Base-by-base conservation (phyloP, 2,329 filamentous ascomycete genomes). In the Sporothrix pseudoabietina region DNA sequence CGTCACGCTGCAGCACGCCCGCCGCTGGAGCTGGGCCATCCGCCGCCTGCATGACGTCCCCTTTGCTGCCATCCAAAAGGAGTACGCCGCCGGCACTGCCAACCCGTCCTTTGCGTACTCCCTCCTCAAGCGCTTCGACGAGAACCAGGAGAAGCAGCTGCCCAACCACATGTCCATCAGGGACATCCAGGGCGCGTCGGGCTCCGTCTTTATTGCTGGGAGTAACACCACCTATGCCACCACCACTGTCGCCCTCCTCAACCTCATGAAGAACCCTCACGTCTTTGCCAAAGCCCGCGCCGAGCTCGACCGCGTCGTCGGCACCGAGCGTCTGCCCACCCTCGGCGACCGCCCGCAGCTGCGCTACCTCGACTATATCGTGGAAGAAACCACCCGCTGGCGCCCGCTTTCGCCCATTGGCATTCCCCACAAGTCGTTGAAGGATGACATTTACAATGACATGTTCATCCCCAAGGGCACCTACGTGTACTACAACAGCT, bases 391-490 rank as follows among this genome's bases (percentile, higher is more conserved):
- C 10, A 79, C 82, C 47, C 81, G 85, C 30, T 85, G 82, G 81
- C 79, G 79, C 47, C 85, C 85, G 8, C 78, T 86, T 3, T 82
- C 81, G 14, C 84, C 85, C 0, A 78, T 87, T 2, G 86, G 84
- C 2, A 85, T 90, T 52, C 88, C 88, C 1, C 88, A 90, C 78
- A 83, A 80, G 63, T 82, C 86, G 12, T 81, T 85, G 0, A 78
- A 85, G 68, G 87, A 90, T 66, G 88, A 90, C 72, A 80, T 84
- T 9, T 90, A 89, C 77, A 81, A 86, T 30, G 87, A 84, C 49
- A 86, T 87, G 79, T 83, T 84, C 73, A 88, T 90, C 70, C 87
- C 87, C 12, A 85, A 84, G 22, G 88, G 87, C 3, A 82, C 82
- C 4, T 78, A 83, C 22, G 78, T 85, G 6, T 81, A 82, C 72